phyloP scores from a whole-genome alignment of 2,329 filamentous ascomycete genomes.

The Verticillium nonalfalfae region DNA sequence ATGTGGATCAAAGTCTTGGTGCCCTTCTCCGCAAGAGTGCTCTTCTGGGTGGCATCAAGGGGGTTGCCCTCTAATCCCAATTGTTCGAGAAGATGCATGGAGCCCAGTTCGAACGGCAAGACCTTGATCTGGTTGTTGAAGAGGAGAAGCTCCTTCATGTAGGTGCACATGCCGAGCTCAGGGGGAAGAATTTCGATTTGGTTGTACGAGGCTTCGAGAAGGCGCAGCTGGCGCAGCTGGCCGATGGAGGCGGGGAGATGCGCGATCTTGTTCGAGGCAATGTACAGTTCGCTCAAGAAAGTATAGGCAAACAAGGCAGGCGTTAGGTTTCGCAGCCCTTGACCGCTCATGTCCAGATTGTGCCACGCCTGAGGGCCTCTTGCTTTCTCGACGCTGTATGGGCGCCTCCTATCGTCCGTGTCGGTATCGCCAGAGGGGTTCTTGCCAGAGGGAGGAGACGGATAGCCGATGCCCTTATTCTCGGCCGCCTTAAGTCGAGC shows the following conservation, averaged over 20 bases:
- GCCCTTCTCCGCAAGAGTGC: slow-evolving; percentile 79
- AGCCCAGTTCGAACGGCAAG: slow-evolving; percentile 81
- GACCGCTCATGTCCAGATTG: slow-evolving; percentile 91
- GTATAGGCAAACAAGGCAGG: slow-evolving; percentile 76
- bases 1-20: slow-evolving; percentile 79
- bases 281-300: slow-evolving; percentile 86
- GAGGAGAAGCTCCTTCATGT: slow-evolving; percentile 75
- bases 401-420: slow-evolving; percentile 49
- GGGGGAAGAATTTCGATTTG: slow-evolving; percentile 74
- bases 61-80: slow-evolving; percentile 92
- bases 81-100: slow-evolving; percentile 80
- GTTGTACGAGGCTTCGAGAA: slow-evolving; percentile 87
- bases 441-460: slow-evolving; percentile 42
- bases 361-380: slow-evolving; percentile 79
- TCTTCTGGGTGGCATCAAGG: slow-evolving; percentile 67
- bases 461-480: slow-evolving; percentile 59
- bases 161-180: slow-evolving; percentile 95
- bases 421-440: slow-evolving; percentile 45
- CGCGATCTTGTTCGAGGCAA: slow-evolving; percentile 86
- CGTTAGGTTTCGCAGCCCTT: slow-evolving; percentile 80
- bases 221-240: slow-evolving; percentile 69
- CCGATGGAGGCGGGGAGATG: slow-evolving; percentile 77
- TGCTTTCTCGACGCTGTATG: slow-evolving; percentile 60
- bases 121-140: slow-evolving; percentile 86
- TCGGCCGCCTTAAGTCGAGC: slow-evolving; percentile 64